phyloP scores from a whole-genome alignment of 768 basidiomycete species.

The Leccinum disarticulatum region DNA sequence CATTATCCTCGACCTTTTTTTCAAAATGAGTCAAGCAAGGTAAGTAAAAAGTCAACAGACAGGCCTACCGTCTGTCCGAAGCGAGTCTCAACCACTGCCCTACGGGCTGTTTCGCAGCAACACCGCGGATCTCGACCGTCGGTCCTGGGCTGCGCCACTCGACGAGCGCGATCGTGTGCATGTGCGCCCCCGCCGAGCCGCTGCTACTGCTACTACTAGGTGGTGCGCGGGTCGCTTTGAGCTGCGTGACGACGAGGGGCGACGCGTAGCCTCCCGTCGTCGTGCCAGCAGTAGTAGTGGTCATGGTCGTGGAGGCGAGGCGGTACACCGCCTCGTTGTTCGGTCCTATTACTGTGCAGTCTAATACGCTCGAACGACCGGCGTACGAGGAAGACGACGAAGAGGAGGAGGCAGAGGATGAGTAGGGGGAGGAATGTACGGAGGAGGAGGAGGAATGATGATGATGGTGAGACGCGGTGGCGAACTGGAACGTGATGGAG shows the following conservation, averaged over 20 bases:
- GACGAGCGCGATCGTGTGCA: constrained; percentile 49
- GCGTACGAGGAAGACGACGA: neutral
- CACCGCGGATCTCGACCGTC: constrained; percentile 52
- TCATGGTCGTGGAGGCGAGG: constrained; percentile 41
- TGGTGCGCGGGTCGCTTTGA: constrained; percentile 43
- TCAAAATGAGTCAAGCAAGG: neutral
- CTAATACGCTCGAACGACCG: neutral
- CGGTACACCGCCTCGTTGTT: constrained; percentile 48
- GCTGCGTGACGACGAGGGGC: constrained; percentile 1
- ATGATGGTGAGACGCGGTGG: neutral
- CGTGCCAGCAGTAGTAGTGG: neutral
- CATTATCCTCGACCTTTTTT: constrained; percentile 48
- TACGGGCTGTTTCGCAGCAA: constrained; percentile 48
- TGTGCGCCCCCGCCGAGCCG: neutral
- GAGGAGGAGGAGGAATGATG: neutral
- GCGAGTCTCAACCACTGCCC: constrained; percentile 57
- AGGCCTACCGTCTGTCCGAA: constrained; percentile 40
- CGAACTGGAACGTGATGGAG: constrained; percentile 42
- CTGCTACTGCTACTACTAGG: neutral
- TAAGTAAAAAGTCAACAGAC: neutral
- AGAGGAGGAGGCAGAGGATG: neutral
- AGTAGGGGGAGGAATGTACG: neutral
- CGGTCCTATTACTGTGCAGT: constrained; percentile 49
- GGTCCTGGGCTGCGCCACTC: constrained; percentile 51
- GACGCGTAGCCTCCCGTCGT: neutral